Conservation (phyloP, 345 rosid genomes). For the Laguncularia racemosa region DNA sequence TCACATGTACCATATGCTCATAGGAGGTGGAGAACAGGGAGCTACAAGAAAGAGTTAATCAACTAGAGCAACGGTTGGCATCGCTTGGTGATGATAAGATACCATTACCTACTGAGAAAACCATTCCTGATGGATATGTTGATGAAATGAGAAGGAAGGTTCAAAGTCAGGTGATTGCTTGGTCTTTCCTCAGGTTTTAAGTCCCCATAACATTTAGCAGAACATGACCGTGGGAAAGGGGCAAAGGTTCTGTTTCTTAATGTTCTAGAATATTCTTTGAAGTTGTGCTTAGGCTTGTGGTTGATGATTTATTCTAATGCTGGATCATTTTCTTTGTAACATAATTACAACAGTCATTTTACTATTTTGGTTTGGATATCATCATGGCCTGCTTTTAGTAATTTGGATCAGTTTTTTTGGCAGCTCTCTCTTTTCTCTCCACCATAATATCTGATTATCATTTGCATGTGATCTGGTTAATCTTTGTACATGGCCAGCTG, state of each 20-base stretch:
- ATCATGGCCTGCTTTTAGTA: no score
- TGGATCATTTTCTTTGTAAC: no score
- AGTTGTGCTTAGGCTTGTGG: no score
- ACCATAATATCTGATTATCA: not conserved
- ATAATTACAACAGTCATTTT: no score
- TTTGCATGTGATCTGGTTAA: not conserved
- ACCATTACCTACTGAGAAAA: conserved; percentile 31
- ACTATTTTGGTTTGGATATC: no score
- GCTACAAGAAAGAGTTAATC: conserved; percentile 65
- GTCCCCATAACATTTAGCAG: no score
- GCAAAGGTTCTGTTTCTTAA: no score
- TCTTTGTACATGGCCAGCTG: not conserved
- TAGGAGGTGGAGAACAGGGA: conserved; percentile 82
- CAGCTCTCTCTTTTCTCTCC: not conserved
- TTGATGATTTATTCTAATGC: no score
- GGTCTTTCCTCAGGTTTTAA: conserved; percentile 1
- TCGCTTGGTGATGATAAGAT: conserved; percentile 38
- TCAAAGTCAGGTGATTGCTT: conserved; percentile 61
- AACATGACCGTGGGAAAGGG: no score
- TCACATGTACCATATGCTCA: conserved; percentile 2
- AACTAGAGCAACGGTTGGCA: conserved; percentile 62
- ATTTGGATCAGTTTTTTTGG: no score
- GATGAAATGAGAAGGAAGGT: conserved; percentile 71
- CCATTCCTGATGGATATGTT: conserved; percentile 37
- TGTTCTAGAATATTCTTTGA: no score